phyloP scores from a whole-genome alignment of 2,329 filamentous ascomycete genomes.

The Tricladium varicosporioides region DNA sequence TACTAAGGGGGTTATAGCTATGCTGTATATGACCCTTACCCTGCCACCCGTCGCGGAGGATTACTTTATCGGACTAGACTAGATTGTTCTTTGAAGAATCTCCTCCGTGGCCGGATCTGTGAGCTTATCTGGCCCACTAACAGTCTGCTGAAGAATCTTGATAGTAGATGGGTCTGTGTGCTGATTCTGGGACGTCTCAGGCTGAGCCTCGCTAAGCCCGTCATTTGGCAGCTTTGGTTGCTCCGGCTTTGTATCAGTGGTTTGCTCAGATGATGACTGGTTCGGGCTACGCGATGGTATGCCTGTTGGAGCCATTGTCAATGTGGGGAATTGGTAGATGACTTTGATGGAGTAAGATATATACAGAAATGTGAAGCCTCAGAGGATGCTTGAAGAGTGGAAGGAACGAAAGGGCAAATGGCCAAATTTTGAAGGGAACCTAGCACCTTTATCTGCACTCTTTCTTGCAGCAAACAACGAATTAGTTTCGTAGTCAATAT shows the following conservation, averaged over 20 bases:
- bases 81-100: slow-evolving; percentile 4
- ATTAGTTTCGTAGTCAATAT: background rate
- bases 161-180: slow-evolving; percentile 9
- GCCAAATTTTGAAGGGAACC: slow-evolving; percentile 1
- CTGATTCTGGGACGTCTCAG: slow-evolving; percentile 5
- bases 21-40: background rate
- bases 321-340: background rate
- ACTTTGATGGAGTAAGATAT: slow-evolving; percentile 1
- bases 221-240: slow-evolving; percentile 6
- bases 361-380: background rate
- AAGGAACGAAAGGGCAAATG: background rate
- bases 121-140: slow-evolving; percentile 8
- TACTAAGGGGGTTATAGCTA: background rate
- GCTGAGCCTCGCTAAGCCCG: background rate
- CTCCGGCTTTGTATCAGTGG: background rate
- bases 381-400: background rate
- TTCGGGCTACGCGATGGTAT: too few relatives aligned
- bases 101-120: slow-evolving; percentile 13
- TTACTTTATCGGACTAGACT: too few relatives aligned
- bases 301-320: slow-evolving; percentile 1
- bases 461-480: background rate
- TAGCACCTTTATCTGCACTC: background rate
- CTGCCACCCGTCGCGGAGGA: too few relatives aligned
- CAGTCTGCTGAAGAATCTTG: slow-evolving; percentile 9
- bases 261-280: slow-evolving; percentile 2